Evolutionary conservation across 352 stramenopile species (phyloP).

Genomic region (Globisporangium nagaii): DNA sequence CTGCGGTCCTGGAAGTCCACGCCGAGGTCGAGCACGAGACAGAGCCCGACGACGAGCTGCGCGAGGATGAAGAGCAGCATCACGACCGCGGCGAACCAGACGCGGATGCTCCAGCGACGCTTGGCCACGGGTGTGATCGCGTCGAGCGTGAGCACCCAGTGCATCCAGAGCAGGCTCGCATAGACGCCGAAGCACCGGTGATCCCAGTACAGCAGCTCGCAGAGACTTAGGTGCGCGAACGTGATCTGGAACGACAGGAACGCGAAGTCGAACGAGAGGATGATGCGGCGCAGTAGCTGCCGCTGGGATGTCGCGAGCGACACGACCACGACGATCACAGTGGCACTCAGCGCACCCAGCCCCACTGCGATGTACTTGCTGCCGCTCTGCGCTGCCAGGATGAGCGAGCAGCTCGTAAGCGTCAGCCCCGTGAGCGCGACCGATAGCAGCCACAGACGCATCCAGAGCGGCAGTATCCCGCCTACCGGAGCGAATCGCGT

Average conservation of each 20-base stretch:
- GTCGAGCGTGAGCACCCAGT: constrained; percentile 16
- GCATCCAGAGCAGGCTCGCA: constrained; percentile 12
- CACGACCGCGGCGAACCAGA: neutral
- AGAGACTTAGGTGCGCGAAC: constrained; percentile 8
- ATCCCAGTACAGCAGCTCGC: constrained; percentile 11
- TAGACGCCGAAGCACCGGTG: constrained; percentile 1
- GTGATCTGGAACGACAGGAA: constrained; percentile 14
- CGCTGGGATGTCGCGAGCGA: constrained; percentile 1
- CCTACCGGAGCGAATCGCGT: neutral
- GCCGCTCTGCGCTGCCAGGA: neutral
- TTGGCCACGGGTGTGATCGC: constrained; percentile 5
- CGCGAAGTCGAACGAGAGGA: constrained; percentile 15
- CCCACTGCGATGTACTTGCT: neutral
- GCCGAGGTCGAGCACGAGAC: constrained; percentile 1
- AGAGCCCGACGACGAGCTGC: neutral
- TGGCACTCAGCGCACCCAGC: neutral
- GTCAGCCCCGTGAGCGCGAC: neutral
- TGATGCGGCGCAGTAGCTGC: constrained; percentile 1
- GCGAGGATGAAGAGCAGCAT: constrained; percentile 1
- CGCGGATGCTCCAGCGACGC: neutral
- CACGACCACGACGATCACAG: neutral
- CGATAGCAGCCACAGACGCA: neutral
- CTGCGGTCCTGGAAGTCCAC: neutral
- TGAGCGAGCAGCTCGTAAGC: neutral
- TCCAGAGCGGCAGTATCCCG: neutral